Evolutionary conservation across 2,329 filamentous ascomycete species (phyloP).

Genomic region (Dothidotthia symphoricarpi): DNA sequence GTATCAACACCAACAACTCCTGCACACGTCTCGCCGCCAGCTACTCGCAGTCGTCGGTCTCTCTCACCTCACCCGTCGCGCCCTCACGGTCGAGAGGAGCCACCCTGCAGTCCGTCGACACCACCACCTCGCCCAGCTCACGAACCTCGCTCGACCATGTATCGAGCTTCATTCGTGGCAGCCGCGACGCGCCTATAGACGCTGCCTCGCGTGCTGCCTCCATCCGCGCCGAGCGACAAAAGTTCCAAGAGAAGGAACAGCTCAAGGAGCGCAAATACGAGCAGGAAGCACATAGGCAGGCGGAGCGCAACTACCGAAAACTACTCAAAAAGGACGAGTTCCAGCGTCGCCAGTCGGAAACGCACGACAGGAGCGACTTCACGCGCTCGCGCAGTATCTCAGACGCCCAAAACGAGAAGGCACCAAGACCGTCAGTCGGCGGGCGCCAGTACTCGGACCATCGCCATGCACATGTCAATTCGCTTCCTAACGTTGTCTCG

Average conservation of each 20-base stretch:
- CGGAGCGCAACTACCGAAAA: slow-evolving; percentile 46
- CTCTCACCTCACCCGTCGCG: slow-evolving; percentile 46
- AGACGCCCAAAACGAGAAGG: slow-evolving; percentile 32
- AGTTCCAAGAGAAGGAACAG: slow-evolving; percentile 60
- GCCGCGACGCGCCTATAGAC: slow-evolving; percentile 50
- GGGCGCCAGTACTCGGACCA: slow-evolving; percentile 42
- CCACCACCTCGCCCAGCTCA: slow-evolving; percentile 51
- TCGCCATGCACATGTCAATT: slow-evolving; percentile 36
- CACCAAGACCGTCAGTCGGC: slow-evolving; percentile 32
- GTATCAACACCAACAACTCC: slow-evolving; percentile 40
- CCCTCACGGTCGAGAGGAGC: slow-evolving; percentile 50
- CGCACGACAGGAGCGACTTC: slow-evolving; percentile 28
- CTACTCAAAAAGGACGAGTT: slow-evolving; percentile 46
- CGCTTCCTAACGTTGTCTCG: slow-evolving; percentile 35
- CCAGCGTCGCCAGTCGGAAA: slow-evolving; percentile 44
- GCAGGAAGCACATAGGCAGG: slow-evolving; percentile 51
- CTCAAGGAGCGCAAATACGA: slow-evolving; percentile 56
- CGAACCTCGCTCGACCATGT: slow-evolving; percentile 58
- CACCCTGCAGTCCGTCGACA: slow-evolving; percentile 51
- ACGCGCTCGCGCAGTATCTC: slow-evolving; percentile 32
- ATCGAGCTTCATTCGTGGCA: slow-evolving; percentile 52
- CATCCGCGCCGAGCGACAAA: slow-evolving; percentile 56
- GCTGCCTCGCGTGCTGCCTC: slow-evolving; percentile 55
- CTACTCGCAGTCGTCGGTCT: slow-evolving; percentile 54
- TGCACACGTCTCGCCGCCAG: slow-evolving; percentile 50